phyloP scores from a whole-genome alignment of 1,284 basidiomycete species.

The Acaromyces ingoldii region DNA sequence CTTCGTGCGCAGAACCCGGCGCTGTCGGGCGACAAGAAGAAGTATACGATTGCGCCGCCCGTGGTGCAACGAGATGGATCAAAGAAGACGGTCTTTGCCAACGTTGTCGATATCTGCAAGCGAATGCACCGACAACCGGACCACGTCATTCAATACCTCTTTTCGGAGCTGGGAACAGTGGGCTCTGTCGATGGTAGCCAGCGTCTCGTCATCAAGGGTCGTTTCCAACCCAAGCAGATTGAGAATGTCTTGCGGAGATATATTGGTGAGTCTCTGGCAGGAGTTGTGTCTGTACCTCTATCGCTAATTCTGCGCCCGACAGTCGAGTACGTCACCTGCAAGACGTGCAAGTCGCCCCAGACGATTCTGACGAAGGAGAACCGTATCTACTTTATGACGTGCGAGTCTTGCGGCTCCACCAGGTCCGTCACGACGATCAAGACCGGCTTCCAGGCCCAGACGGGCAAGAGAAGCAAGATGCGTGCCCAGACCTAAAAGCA shows the following conservation, averaged over 20 bases:
- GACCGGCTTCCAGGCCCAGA: conserved; percentile 88
- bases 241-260: conserved; percentile 95
- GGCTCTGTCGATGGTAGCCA: conserved; percentile 90
- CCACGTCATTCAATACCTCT: conserved; percentile 95
- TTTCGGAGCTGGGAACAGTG: conserved; percentile 96
- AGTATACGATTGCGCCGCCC: conserved; percentile 97
- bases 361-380: conserved; percentile 95
- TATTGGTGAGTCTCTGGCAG: conserved; percentile 62
- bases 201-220: conserved; percentile 90
- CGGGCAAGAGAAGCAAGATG: conserved; percentile 8
- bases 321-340: conserved; percentile 99
- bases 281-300: neutral
- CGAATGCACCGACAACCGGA: conserved; percentile 99
- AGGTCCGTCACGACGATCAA: conserved; percentile 95
- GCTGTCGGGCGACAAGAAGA: conserved; percentile 67
- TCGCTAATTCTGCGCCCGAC: conserved; percentile 5
- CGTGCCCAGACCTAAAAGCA: conserved; percentile 8
- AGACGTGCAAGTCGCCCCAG: conserved; percentile 98
- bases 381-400: conserved; percentile 98
- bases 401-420: conserved; percentile 86
- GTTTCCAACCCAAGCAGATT: conserved; percentile 97
- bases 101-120: conserved; percentile 95
- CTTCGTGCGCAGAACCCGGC: conserved; percentile 92
- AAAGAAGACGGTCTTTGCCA: conserved; percentile 95
- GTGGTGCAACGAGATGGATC: conserved; percentile 86